These are phyloP conservation scores for Pseudozyma hubeiensis DNA, from an alignment of 1,284 basidiomycete species.

Conservation along the genomic window DNA sequence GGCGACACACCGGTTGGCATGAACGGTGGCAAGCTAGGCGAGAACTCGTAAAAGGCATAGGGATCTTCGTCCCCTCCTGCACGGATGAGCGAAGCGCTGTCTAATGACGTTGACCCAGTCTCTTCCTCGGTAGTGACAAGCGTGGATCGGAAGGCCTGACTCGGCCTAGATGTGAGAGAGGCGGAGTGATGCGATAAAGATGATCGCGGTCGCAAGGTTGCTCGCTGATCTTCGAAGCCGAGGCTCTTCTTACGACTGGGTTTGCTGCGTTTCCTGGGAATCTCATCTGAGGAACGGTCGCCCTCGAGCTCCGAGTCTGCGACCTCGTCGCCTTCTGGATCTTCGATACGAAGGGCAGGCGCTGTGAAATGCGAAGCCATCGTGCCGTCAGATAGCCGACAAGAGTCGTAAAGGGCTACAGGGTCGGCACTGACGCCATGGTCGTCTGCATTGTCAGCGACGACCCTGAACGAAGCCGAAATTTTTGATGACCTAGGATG, in stretches of 20 bases:
- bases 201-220: slow-evolving; percentile 13
- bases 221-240: slow-evolving; percentile 54
- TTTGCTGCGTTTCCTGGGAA: slow-evolving; percentile 47
- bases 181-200: slow-evolving; percentile 4
- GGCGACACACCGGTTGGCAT: slow-evolving; percentile 50
- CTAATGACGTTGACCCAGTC: neutral
- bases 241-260: slow-evolving; percentile 13
- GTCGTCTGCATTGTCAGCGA: slow-evolving; percentile 6
- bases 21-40: slow-evolving; percentile 58
- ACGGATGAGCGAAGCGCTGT: neutral
- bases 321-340: slow-evolving; percentile 35
- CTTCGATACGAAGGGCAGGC: slow-evolving; percentile 35
- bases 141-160: slow-evolving; percentile 20
- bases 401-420: slow-evolving; percentile 34
- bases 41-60: slow-evolving; percentile 58
- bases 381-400: slow-evolving; percentile 25
- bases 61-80: slow-evolving; percentile 22
- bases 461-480: neutral
- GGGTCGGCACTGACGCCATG: slow-evolving; percentile 12
- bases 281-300: slow-evolving; percentile 17
- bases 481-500: slow-evolving; percentile 15
- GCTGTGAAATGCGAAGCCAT: slow-evolving; percentile 31
- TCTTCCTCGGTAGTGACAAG: slow-evolving; percentile 11
- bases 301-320: slow-evolving; percentile 26
- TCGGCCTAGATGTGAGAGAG: slow-evolving; percentile 6